phyloP scores from a whole-genome alignment of 345 rosid genomes.

The Geranium rotundifolium region DNA sequence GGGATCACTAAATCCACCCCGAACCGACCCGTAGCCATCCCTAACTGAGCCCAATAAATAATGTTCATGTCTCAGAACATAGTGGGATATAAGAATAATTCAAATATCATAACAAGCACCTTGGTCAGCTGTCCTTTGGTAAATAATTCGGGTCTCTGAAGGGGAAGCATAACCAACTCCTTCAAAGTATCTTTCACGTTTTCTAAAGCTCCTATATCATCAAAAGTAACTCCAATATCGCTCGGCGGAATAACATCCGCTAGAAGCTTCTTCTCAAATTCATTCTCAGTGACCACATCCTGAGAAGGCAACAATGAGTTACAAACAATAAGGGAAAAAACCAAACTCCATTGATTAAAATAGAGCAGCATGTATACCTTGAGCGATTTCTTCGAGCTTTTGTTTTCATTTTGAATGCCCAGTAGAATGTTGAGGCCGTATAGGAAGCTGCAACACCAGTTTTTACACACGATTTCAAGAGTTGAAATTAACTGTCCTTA shows the following conservation, averaged over 20 bases:
- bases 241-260: conserved; percentile 93
- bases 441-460: conserved; percentile 40
- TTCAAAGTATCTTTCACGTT: conserved; percentile 96
- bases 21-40: too few relatives aligned
- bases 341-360: neutral
- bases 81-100: neutral
- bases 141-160: conserved; percentile 95
- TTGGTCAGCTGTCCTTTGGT: conserved; percentile 96
- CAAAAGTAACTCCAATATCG: conserved; percentile 93
- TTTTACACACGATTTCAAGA: neutral
- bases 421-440: conserved; percentile 63
- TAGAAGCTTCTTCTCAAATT: conserved; percentile 94
- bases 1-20: neutral
- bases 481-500: too few relatives aligned
- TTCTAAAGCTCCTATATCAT: conserved; percentile 94
- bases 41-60: conserved; percentile 3
- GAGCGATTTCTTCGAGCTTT: conserved; percentile 67
- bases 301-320: conserved; percentile 7
- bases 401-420: conserved; percentile 58
- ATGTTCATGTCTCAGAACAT: neutral
- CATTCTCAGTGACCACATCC: conserved; percentile 98
- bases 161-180: conserved; percentile 99
- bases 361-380: conserved; percentile 34
- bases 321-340: neutral
- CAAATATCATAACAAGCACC: conserved; percentile 23